Evolutionary conservation across 805 yeast species (phyloP).

Genomic region (Torulaspora maleeae): DNA sequence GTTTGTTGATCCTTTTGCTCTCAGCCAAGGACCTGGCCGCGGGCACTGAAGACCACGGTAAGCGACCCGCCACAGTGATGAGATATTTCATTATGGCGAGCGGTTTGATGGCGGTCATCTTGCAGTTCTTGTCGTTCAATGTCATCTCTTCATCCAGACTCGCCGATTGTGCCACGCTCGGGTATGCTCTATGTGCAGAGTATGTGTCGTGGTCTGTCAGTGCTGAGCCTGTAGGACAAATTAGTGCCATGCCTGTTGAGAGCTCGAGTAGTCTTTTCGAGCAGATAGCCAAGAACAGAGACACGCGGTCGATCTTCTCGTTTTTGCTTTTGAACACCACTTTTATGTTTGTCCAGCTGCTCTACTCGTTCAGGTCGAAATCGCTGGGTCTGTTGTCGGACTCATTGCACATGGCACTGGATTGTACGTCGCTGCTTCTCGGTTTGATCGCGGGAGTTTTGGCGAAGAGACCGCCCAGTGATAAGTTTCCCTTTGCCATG

Average conservation of each 20-base stretch:
- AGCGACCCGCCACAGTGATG: conserved; percentile 11
- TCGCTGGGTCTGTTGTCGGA: conserved; percentile 89
- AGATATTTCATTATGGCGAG: conserved; percentile 20
- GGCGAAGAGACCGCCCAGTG: conserved; percentile 54
- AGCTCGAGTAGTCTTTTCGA: conserved; percentile 17
- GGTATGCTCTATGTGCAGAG: conserved; percentile 21
- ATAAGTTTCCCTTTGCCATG: conserved; percentile 82
- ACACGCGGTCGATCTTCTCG: conserved; percentile 83
- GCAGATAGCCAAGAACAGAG: conserved; percentile 48
- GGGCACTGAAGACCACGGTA: conserved; percentile 8
- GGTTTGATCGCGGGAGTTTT: conserved; percentile 82
- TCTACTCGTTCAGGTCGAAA: conserved; percentile 88
- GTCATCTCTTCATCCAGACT: conserved; percentile 12
- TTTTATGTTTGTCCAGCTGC: conserved; percentile 89
- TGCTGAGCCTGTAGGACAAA: not conserved
- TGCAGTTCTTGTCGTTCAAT: conserved; percentile 37
- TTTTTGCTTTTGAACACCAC: conserved; percentile 80
- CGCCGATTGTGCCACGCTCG: conserved; percentile 16
- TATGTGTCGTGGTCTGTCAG: conserved; percentile 3
- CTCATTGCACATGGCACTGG: conserved; percentile 93
- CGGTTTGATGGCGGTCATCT: conserved; percentile 34
- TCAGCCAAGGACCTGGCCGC: conserved; percentile 23
- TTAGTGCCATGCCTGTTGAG: conserved; percentile 1
- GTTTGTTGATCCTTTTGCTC: conserved; percentile 25
- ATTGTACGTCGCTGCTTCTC: conserved; percentile 82